Evolutionary conservation across 2,329 filamentous ascomycete genomes (phyloP).

Genomic region (Plenodomus tracheiphilus): DNA sequence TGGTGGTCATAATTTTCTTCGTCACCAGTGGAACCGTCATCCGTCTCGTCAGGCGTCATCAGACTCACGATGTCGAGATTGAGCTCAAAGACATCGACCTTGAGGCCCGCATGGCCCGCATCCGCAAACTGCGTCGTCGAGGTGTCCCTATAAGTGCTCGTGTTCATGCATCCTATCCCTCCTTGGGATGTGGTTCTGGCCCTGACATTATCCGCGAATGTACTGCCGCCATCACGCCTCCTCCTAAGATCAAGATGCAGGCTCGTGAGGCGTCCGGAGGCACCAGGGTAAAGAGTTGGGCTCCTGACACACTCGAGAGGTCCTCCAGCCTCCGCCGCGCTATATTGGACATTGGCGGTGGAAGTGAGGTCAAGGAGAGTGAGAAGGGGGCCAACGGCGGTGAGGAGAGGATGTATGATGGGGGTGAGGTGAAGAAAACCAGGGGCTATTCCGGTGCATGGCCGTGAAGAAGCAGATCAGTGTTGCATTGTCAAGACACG

Average conservation of each 20-base stretch:
- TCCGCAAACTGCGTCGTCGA: background rate
- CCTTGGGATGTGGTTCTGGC: conserved; percentile 4
- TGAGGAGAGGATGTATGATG: background rate
- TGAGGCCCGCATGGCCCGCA: background rate
- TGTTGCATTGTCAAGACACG: background rate
- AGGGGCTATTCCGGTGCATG: conserved; percentile 10
- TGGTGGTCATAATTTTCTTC: background rate
- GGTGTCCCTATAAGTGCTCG: too few relatives aligned
- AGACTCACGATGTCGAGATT: background rate
- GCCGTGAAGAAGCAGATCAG: conserved; percentile 2
- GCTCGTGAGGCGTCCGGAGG: background rate
- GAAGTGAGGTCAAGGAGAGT: background rate
- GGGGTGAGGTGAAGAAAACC: background rate
- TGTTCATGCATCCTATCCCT: background rate
- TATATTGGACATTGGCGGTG: conserved; percentile 2
- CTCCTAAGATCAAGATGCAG: background rate
- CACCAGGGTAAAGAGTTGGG: background rate
- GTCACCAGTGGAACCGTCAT: background rate
- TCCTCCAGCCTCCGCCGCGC: conserved; percentile 7
- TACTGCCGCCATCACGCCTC: too few relatives aligned
- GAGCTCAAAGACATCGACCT: background rate
- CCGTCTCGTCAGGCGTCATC: background rate
- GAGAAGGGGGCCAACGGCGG: background rate
- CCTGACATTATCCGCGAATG: background rate
- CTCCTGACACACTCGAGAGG: background rate